phyloP scores from a whole-genome alignment of 805 yeast species.

The Scheffersomyces stipitis region DNA sequence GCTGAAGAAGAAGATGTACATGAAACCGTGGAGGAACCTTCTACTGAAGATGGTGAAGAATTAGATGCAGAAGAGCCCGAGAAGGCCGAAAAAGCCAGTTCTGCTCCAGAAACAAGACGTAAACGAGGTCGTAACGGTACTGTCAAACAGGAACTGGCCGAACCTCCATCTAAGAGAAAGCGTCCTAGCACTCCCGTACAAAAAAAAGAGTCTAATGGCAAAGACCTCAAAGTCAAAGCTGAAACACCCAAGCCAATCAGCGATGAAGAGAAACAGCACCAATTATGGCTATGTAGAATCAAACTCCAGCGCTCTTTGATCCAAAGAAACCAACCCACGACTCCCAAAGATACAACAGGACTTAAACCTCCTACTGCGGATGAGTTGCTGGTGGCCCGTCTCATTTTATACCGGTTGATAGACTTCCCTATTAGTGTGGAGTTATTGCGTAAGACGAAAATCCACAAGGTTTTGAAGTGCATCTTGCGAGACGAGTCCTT shows the following conservation, averaged over 20 bases:
- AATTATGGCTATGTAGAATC: slow-evolving; percentile 48
- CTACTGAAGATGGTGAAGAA: slow-evolving; percentile 2
- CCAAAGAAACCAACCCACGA: slow-evolving; percentile 43
- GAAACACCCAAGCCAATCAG: slow-evolving; percentile 17
- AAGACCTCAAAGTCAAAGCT: slow-evolving; percentile 2
- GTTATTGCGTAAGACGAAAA: slow-evolving; percentile 43
- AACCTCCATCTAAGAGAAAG: slow-evolving; percentile 1
- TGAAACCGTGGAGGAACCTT: slow-evolving; percentile 3
- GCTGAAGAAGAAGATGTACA: slow-evolving; percentile 8
- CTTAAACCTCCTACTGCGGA: slow-evolving; percentile 43
- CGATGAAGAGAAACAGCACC: slow-evolving; percentile 44
- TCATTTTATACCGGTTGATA: slow-evolving; percentile 40
- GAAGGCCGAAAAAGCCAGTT: neutral
- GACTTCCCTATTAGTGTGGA: slow-evolving; percentile 43
- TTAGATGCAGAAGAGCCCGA: slow-evolving; percentile 3
- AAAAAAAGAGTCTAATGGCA: neutral
- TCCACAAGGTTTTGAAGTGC: slow-evolving; percentile 54
- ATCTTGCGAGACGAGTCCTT: slow-evolving; percentile 40
- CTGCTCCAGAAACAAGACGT: neutral
- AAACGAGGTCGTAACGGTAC: slow-evolving; percentile 6
- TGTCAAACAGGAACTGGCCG: slow-evolving; percentile 3
- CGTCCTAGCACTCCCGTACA: neutral
- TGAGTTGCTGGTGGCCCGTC: slow-evolving; percentile 42
- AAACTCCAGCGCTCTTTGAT: slow-evolving; percentile 49
- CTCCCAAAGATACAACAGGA: slow-evolving; percentile 34